These are phyloP conservation scores for Chaetomium strumarium DNA, from an alignment of 2,329 filamentous ascomycete species.

Conservation along the genomic window DNA sequence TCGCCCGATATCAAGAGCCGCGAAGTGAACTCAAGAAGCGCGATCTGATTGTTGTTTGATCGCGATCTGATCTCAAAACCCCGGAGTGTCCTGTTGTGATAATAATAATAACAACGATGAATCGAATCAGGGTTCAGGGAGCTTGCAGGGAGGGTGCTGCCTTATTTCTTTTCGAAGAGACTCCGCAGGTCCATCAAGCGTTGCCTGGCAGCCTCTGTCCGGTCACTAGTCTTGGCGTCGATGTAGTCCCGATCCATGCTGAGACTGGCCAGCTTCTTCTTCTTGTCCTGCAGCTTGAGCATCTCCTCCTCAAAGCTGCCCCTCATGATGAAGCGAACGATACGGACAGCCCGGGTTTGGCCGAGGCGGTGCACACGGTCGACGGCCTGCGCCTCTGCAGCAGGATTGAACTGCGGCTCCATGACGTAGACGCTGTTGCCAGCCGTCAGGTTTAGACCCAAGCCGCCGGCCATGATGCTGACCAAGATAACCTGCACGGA, in stretches of 20 bases:
- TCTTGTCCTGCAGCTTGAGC: slow-evolving; percentile 81
- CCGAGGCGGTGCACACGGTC: slow-evolving; percentile 89
- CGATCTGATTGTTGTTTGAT: no score
- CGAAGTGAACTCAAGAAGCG: no score
- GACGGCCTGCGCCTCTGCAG: slow-evolving; percentile 87
- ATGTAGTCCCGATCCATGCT: slow-evolving; percentile 66
- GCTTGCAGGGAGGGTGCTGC: neutral
- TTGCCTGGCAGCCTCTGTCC: slow-evolving; percentile 42
- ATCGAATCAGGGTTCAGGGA: neutral
- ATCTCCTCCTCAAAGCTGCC: slow-evolving; percentile 93
- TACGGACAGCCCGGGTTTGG: slow-evolving; percentile 83
- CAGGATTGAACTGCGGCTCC: slow-evolving; percentile 97
- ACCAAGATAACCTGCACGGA: slow-evolving; percentile 76
- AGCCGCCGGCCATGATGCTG: slow-evolving; percentile 84
- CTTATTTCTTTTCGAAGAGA: slow-evolving; percentile 38
- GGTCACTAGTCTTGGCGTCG: slow-evolving; percentile 33
- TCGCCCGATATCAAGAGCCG: no score
- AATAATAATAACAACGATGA: no score
- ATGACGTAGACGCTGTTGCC: slow-evolving; percentile 90
- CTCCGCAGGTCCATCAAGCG: slow-evolving; percentile 48
- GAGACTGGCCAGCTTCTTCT: slow-evolving; percentile 82
- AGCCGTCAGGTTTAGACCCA: slow-evolving; percentile 84
- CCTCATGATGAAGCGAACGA: slow-evolving; percentile 83
- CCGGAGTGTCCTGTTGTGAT: neutral
- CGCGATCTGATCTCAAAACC: no score